These are phyloP conservation scores for Exophiala bonariae DNA, from an alignment of 2,329 filamentous ascomycete species.

Conservation along the genomic window DNA sequence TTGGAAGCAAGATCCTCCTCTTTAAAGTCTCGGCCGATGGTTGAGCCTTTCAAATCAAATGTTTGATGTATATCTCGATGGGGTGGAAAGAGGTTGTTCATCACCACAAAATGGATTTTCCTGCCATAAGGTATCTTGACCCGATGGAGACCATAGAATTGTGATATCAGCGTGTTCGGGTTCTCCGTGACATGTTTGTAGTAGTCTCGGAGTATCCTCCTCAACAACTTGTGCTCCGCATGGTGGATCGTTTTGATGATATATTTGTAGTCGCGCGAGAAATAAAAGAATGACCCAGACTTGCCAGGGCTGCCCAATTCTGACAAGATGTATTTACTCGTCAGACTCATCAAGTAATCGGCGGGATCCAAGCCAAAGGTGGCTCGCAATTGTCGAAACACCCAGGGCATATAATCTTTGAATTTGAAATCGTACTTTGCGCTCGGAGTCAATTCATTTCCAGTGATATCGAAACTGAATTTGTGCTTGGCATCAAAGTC, in stretches of 20 bases:
- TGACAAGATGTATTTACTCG: slow-evolving; percentile 97
- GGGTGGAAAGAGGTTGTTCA: slow-evolving; percentile 98
- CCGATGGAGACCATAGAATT: slow-evolving; percentile 95
- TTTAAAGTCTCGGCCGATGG: slow-evolving; percentile 84
- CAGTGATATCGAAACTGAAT: slow-evolving; percentile 97
- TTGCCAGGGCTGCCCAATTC: slow-evolving; percentile 96
- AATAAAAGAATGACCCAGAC: slow-evolving; percentile 99
- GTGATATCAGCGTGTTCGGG: slow-evolving; percentile 93
- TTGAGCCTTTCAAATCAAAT: slow-evolving; percentile 96
- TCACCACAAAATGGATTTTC: slow-evolving; percentile 99
- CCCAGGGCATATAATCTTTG: slow-evolving; percentile 99
- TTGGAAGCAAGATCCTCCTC: slow-evolving; percentile 88
- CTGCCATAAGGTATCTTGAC: slow-evolving; percentile 98
- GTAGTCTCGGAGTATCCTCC: slow-evolving; percentile 71
- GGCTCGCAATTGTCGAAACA: slow-evolving; percentile 86
- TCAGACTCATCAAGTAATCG: slow-evolving; percentile 97
- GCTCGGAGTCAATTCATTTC: slow-evolving; percentile 94
- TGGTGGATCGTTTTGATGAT: slow-evolving; percentile 99
- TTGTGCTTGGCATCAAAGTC: slow-evolving; percentile 96
- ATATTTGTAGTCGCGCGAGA: slow-evolving; percentile 98
- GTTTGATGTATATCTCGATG: slow-evolving; percentile 97
- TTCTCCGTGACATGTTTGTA: slow-evolving; percentile 90
- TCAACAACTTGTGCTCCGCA: slow-evolving; percentile 62
- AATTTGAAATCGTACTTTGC: slow-evolving; percentile 99
- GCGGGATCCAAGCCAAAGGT: slow-evolving; percentile 92